These are phyloP conservation scores for Wickerhamomyces bisporus DNA, from an alignment of 805 yeast genomes.

Conservation along the genomic window DNA sequence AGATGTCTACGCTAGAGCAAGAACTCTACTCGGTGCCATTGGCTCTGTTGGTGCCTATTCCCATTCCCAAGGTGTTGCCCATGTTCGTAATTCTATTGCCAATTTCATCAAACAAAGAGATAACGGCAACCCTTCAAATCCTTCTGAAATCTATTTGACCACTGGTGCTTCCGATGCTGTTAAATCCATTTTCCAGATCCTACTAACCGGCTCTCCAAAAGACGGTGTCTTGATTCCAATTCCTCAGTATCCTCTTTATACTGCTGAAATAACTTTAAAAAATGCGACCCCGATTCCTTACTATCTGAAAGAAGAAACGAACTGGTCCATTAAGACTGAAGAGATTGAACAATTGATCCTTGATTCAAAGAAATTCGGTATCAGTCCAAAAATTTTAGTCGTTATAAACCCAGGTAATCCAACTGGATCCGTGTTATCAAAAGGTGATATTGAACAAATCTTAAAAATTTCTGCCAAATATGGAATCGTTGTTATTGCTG, in stretches of 20 bases:
- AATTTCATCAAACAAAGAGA: conserved; percentile 76
- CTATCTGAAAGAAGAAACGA: conserved; percentile 69
- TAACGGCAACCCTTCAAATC: conserved; percentile 59
- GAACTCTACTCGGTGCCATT: conserved; percentile 48
- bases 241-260: conserved; percentile 96
- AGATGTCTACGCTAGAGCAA: conserved; percentile 76
- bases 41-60: conserved; percentile 96
- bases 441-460: conserved; percentile 62
- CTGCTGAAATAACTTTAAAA: conserved; percentile 87
- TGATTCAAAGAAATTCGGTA: conserved; percentile 44
- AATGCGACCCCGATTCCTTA: conserved; percentile 83
- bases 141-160: conserved; percentile 77
- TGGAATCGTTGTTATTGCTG: conserved; percentile 86
- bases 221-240: conserved; percentile 90
- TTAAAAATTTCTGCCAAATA: conserved; percentile 77
- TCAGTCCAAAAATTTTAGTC: conserved; percentile 73
- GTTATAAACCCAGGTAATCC: conserved; percentile 99
- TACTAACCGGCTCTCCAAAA: conserved; percentile 54
- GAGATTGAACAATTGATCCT: conserved; percentile 53
- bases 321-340: conserved; percentile 78
- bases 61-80: conserved; percentile 80
- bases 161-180: conserved; percentile 96
- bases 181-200: conserved; percentile 63
- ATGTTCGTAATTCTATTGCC: conserved; percentile 74
- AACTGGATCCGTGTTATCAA: conserved; percentile 79